Conservation (phyloP, 176 grass and related monocot genomes). For the Oryza meyeriana region DNA sequence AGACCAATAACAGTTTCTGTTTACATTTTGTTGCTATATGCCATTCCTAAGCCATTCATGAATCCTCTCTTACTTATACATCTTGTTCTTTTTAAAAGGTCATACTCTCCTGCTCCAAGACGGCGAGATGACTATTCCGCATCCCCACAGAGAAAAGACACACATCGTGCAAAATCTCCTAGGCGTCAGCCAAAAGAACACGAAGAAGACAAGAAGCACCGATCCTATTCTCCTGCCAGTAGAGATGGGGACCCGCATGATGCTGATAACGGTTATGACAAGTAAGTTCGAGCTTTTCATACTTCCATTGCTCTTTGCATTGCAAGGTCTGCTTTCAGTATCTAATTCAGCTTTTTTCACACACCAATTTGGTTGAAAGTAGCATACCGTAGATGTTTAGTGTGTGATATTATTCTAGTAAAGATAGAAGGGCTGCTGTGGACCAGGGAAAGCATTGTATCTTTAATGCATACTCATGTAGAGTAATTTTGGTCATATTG, state of each 20-base stretch:
- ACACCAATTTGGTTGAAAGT: not conserved
- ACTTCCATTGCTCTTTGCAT: not conserved
- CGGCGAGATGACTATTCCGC: constrained; percentile 53
- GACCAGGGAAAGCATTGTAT: not conserved
- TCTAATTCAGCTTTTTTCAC: not conserved
- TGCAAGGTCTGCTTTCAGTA: not conserved
- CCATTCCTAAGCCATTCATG: not conserved
- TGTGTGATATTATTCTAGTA: not conserved
- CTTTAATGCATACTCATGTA: not conserved
- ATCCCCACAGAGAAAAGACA: constrained; percentile 58
- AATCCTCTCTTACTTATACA: not conserved
- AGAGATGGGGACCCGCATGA: constrained; percentile 45
- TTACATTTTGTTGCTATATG: not conserved
- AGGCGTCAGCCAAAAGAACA: constrained; percentile 42
- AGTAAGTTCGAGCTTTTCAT: constrained; percentile 45
- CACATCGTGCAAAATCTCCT: constrained; percentile 43
- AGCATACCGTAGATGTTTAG: not conserved
- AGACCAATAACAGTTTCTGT: constrained; percentile 1
- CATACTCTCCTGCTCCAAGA: constrained; percentile 80
- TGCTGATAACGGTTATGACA: constrained; percentile 43
- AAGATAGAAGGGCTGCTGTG: not conserved
- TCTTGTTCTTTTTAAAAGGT: constrained; percentile 38
- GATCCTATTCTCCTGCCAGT: constrained; percentile 51
- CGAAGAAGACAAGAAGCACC: constrained; percentile 38
- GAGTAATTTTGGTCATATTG: not conserved